These are phyloP conservation scores for Botrytis pseudocinerea DNA, from an alignment of 2,329 filamentous ascomycete genomes.

Conservation along the genomic window DNA sequence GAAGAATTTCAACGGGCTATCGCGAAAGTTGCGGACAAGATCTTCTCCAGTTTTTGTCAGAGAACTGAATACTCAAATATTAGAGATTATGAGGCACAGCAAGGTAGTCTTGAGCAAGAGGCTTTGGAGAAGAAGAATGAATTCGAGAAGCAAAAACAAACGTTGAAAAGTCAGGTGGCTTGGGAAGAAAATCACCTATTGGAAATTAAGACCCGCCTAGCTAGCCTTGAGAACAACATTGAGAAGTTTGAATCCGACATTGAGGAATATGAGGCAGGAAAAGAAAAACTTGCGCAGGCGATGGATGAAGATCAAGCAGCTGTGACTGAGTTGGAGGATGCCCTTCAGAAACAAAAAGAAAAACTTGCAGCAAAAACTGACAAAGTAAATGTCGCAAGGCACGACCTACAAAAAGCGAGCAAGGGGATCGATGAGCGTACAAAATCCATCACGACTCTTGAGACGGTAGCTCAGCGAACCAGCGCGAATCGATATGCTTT, in stretches of 20 bases:
- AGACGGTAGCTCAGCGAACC: conserved; percentile 83
- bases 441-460: conserved; percentile 75
- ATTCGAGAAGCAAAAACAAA: conserved; percentile 81
- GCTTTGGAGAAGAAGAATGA: conserved; percentile 82
- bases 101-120: conserved; percentile 89
- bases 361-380: conserved; percentile 69
- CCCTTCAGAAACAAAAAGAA: conserved; percentile 67
- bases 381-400: conserved; percentile 74
- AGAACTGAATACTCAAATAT: conserved; percentile 86
- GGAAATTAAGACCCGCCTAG: conserved; percentile 68
- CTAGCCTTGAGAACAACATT: conserved; percentile 64
- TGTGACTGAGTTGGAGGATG: conserved; percentile 72
- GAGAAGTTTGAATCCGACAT: conserved; percentile 69
- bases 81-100: conserved; percentile 88
- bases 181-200: conserved; percentile 56
- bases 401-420: conserved; percentile 78
- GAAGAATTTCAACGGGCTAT: conserved; percentile 63
- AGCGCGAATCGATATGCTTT: conserved; percentile 81
- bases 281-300: conserved; percentile 70
- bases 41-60: conserved; percentile 84
- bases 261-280: conserved; percentile 68
- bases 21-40: conserved; percentile 78
- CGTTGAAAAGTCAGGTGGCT: conserved; percentile 61
- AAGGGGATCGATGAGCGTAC: conserved; percentile 77
- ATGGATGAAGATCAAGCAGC: conserved; percentile 74